Evolutionary conservation across 1,139 yeast genomes (phyloP), one percentile per base, ranked within the genome.

Genomic region (Martiniozyma asiatica): DNA sequence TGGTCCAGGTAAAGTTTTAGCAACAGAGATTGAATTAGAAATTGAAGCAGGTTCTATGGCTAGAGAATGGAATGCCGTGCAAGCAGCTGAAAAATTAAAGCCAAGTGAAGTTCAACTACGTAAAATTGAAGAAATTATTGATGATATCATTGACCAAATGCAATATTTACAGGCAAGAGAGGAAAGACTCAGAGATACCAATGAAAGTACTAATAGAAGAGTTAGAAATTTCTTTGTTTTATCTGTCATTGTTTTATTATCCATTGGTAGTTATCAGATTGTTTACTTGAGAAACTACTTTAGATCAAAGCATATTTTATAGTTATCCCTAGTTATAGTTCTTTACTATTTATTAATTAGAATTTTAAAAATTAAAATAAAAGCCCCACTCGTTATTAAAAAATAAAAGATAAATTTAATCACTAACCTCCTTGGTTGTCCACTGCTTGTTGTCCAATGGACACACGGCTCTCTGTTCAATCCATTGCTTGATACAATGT

Each of bases 1-100:
- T n/a, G n/a, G n/a, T n/a, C n/a, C n/a, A n/a, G 47, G 45, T 5
- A 56, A 58, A 35, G 46, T 60, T 28, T 49, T 68, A 41, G 52
- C 60, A 27, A 69, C 87, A 56, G 75, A 76, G 35, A 63, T 89
- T 44, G 96, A 85, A 51, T 64, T 89, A 48, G 96, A 87, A 43
- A 79, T 89, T 36, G 97, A 89, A 56, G 77, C 87, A 41, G 98
- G 98, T 20, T 81, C 96, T 33, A 84, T 87, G 45, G 97, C 97
- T 24, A 77, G 97, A 58, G 97, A 89, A 59, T 89, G 97, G 97
- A 84, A 84, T 52, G 85, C 92, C 17, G 65, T 85, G 40, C 96
- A 87, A 61, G 87, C 94, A 24, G 71, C 81, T 27, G 97, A 87
- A 57, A 82, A 84, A 53, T 73, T 89, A 57, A 82, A 80, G 60